Evolutionary conservation across 768 basidiomycete species (phyloP).

Genomic region (Rhodotorula sphaerocarpa): DNA sequence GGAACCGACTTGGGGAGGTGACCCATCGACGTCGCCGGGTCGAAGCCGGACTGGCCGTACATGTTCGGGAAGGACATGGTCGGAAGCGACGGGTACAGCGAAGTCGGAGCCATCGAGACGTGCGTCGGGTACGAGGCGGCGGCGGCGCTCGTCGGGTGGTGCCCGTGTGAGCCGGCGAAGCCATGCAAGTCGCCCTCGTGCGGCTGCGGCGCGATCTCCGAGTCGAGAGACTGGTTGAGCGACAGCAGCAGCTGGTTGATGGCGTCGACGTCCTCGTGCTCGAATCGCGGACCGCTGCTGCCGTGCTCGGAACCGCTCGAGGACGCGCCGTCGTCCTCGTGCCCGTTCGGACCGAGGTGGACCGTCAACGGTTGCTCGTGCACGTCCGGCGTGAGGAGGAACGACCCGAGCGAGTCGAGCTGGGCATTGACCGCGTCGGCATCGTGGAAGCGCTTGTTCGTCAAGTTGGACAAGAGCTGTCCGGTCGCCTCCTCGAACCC

Average conservation of each 20-base stretch:
- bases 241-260: constrained; percentile 28
- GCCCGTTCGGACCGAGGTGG: not conserved
- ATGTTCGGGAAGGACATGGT: not conserved
- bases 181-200: not conserved
- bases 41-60: constrained; percentile 4
- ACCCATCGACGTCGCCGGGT: not conserved
- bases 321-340: constrained; percentile 5
- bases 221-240: constrained; percentile 22
- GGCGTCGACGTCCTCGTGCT: constrained; percentile 22
- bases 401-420: constrained; percentile 26
- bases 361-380: not conserved
- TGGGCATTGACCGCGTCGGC: constrained; percentile 13
- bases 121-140: not conserved
- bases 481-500: constrained; percentile 32
- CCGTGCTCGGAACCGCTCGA: constrained; percentile 17
- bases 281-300: not conserved
- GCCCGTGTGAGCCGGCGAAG: too few relatives aligned
- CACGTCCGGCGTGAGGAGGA: constrained; percentile 27
- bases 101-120: not conserved
- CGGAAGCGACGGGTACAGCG: not conserved
- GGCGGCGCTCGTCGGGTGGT: not conserved
- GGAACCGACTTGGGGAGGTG: constrained; percentile 14
- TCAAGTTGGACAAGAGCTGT: constrained; percentile 20
- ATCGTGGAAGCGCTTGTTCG: constrained; percentile 31
- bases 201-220: not conserved